Evolutionary conservation across 2,329 filamentous ascomycete species (phyloP), one percentile per base, ranked within the genome.

Genomic region (Didymella pinodella): DNA sequence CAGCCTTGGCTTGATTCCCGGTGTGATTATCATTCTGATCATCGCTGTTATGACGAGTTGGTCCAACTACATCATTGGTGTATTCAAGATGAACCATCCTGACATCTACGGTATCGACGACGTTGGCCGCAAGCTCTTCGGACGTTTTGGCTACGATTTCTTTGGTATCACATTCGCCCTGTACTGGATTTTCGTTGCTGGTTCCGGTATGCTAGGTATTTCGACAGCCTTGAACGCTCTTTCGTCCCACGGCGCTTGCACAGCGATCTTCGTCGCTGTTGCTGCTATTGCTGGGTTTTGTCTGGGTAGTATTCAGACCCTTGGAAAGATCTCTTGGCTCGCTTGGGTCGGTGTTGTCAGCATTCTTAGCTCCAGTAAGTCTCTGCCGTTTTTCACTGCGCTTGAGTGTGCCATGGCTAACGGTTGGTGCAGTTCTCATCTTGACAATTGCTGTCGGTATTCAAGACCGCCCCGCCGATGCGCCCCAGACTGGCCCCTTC

Each of bases 181-280:
- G 60, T 73, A 64, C 40, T 69, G 65, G 63, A 69, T 70, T n/a
- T 90, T 91, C 76, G 84, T 90, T 64, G 87, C 89, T 73, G 87
- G 85, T 36, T 89, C 88, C 20, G 90, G 92, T 75, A 83, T 89
- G 62, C 78, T 91, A 63, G 89, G 29, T 69, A 85, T 70, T 8
- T 62, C 67, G 0, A 71, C 64, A 25, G 65, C 56, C 11, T 40
- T 70, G 25, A 71, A 69, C 52, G 82, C 80, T 82, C 62, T 91
- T 86, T 71, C 80, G 80, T 46, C 88, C 3, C 83, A 89, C 61
- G 85, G 83, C 1, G 83, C 86, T 0, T 91, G 88, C 74, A 87
- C 86, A 12, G 86, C 90, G 54, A 80, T 88, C 2, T 90, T 87
- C 76, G 86, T 84, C 4, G 79, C 88, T 18, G 80, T 88, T 0